Evolutionary conservation across 1,139 yeast genomes (phyloP), one percentile per base, ranked within the genome.

Genomic region (Kurtzmaniella quercitrusa): DNA sequence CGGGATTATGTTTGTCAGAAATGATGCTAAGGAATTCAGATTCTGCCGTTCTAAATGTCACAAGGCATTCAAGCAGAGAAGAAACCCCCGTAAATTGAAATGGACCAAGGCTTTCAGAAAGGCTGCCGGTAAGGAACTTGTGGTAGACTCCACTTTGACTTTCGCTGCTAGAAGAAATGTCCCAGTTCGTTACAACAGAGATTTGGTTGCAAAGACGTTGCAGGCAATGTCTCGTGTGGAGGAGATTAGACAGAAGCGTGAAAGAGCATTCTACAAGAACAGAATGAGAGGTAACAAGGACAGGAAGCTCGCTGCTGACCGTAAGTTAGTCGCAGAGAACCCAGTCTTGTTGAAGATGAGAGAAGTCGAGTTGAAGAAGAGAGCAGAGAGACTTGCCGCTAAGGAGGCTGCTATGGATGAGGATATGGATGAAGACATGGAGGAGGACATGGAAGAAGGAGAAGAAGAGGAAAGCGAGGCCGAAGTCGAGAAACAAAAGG

Each of bases 51-150:
- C 98, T 51, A 93, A 94, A 66, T 93, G 99, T 71, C 98, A 93
- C 71, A 88, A 89, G 64, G 86, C 93, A 46, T 93, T 93, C 82
- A 93, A 93, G 68, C 95, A 89, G 75, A 91, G 96, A 76, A 85
- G 99, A 70, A 93, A 93, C 73, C 99, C 99, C 56, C 85, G 99
- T 73, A 93, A 93, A 70, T 83, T 91, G 67, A 85, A 80, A 71
- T 93, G 98, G 98, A 93, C 98, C 47, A 93, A 94, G 68, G 98
- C 98, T 1, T 93, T 94, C 79, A 84, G 99, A 73, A 93, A 93
- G 68, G 96, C 98, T 47, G 98, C 98, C 41, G 99, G 99, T 58
- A 93, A 93, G 66, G 99, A 93, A 65, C 80, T 93, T 76, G 97
- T 95, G 39, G 98, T 93, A 47, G 99, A 93, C 62, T 86, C 96